Percentiles rank a stretch among this genome's conserved stretches.
Conservation (phyloP, 1,284 basidiomycete genomes). For the Cryptococcus hybrid region DNA sequence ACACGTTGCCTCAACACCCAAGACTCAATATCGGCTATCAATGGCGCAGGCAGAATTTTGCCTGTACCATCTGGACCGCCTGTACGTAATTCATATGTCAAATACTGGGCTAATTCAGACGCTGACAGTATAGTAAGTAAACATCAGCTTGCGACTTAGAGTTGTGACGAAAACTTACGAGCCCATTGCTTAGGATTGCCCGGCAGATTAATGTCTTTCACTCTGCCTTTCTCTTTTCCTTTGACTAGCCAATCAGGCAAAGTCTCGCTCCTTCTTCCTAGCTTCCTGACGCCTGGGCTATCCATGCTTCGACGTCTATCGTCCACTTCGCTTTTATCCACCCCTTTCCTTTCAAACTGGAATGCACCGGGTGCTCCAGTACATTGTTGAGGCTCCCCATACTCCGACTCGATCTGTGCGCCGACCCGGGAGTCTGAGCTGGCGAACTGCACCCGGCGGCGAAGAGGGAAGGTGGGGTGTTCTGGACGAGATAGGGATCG, state of each 20-base stretch:
- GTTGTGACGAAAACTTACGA: constrained; percentile 16
- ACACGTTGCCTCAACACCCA: constrained; percentile 28
- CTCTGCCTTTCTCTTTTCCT: constrained; percentile 4
- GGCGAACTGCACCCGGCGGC: background rate
- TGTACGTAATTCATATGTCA: constrained; percentile 31
- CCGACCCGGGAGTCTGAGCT: background rate
- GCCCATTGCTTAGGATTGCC: constrained; percentile 38
- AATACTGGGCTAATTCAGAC: constrained; percentile 36
- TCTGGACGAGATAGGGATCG: too few relatives aligned
- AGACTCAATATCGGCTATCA: constrained; percentile 26
- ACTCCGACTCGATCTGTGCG: constrained; percentile 25
- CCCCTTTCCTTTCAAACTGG: background rate
- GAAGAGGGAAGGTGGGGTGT: too few relatives aligned
- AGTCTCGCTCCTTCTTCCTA: constrained; percentile 23
- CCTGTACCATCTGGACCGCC: constrained; percentile 38
- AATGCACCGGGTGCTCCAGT: background rate
- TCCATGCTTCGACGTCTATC: constrained; percentile 28
- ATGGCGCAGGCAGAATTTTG: constrained; percentile 32
- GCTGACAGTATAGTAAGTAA: background rate
- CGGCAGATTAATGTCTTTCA: constrained; percentile 16
- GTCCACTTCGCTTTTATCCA: constrained; percentile 6
- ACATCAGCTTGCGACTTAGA: background rate
- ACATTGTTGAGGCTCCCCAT: constrained; percentile 23
- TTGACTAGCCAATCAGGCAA: constrained; percentile 18
- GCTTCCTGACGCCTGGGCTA: constrained; percentile 15